Evolutionary conservation across 192 early-diverging fungal genomes (phyloP).

Genomic region (Mortierella hygrophila): DNA sequence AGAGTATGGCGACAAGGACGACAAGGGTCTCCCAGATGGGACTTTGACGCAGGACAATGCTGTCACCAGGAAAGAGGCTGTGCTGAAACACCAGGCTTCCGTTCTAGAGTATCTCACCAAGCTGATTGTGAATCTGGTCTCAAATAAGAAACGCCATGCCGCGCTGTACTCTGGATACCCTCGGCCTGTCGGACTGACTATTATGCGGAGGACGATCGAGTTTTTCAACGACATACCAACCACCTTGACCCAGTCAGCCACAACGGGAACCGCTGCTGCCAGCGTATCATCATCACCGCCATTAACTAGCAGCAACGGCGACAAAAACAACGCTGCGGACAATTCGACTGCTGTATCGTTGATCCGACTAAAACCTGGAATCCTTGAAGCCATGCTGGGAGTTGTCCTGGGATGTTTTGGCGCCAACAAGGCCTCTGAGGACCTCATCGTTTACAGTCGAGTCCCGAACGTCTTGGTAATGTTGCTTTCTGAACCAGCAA

Average conservation of each 20-base stretch:
- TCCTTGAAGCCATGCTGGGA: conserved; percentile 42
- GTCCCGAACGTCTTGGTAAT: conserved; percentile 24
- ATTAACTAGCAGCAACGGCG: background rate
- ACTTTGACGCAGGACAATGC: background rate
- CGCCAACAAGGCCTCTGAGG: background rate
- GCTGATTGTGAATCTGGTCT: conserved; percentile 31
- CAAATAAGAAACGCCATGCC: conserved; percentile 11
- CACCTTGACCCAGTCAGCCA: background rate
- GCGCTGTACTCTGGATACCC: conserved; percentile 5
- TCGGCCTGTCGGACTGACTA: conserved; percentile 27
- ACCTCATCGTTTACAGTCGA: conserved; percentile 1
- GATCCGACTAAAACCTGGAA: conserved; percentile 25
- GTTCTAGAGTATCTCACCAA: conserved; percentile 34
- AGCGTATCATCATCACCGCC: background rate
- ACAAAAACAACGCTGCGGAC: background rate
- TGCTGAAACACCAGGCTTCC: conserved; percentile 1
- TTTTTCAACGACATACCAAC: conserved; percentile 37
- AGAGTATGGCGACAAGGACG: background rate
- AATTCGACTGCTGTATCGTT: conserved; percentile 18
- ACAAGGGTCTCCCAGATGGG: background rate
- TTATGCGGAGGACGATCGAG: conserved; percentile 43
- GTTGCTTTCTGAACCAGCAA: conserved; percentile 10
- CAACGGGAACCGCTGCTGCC: background rate
- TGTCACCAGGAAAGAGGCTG: background rate
- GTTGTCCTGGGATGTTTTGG: conserved; percentile 12